Evolutionary conservation across 306 rosid genomes (phyloP).

Genomic region (Sphenostylis stenocarpa): DNA sequence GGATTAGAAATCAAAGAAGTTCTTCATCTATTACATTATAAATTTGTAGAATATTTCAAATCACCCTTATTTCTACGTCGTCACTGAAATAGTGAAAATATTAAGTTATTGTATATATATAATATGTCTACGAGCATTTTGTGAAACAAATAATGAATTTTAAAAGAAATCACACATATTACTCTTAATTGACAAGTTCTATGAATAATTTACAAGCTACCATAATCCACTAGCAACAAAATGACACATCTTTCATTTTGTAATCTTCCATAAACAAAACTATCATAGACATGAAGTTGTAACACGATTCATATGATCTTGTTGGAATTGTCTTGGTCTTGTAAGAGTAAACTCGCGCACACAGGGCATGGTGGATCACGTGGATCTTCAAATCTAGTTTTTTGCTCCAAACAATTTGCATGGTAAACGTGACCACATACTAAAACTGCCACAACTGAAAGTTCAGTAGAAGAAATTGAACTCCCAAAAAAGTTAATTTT

Average conservation of each 20-base stretch:
- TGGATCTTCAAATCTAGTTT: constrained; percentile 53
- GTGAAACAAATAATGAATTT: neutral
- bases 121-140: neutral
- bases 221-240: constrained; percentile 20
- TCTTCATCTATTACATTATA: too few relatives aligned
- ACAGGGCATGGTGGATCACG: constrained; percentile 74
- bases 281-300: constrained; percentile 8
- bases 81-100: too few relatives aligned
- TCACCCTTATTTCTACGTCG: too few relatives aligned
- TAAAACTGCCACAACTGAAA: constrained; percentile 73
- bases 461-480: constrained; percentile 54
- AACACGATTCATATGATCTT: neutral
- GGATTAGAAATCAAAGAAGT: too few relatives aligned
- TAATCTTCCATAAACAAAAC: constrained; percentile 20
- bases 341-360: constrained; percentile 48
- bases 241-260: neutral
- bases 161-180: neutral
- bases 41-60: too few relatives aligned
- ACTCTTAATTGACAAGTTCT: neutral
- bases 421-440: constrained; percentile 90
- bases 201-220: constrained; percentile 25
- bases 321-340: constrained; percentile 35
- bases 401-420: constrained; percentile 82
- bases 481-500: constrained; percentile 52
- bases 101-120: too few relatives aligned